A percentile compares a stretch with the other conserved stretches of the same genome.
phyloP scores from a whole-genome alignment of 257 asterid genomes.

The Thymus quinquecostatus region DNA sequence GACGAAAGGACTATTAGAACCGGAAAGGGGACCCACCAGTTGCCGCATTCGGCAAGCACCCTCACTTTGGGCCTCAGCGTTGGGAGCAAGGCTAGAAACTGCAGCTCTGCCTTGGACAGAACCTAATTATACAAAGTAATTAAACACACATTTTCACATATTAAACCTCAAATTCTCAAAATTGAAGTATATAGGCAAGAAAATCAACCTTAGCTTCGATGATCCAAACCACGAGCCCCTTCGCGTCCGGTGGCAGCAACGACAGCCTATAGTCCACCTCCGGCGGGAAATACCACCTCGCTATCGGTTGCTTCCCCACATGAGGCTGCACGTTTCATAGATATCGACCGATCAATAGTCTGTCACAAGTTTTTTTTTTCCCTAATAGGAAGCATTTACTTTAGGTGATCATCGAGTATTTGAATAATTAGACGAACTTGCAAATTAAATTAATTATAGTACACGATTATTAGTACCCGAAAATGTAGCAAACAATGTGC shows the following conservation, averaged over 20 bases:
- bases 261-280: constrained; percentile 93
- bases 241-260: constrained; percentile 73
- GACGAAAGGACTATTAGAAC: too few relatives aligned
- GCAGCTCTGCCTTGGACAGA: constrained; percentile 57
- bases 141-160: background rate
- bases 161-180: too few relatives aligned
- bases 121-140: constrained; percentile 42
- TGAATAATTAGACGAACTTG: too few relatives aligned
- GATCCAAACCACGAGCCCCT: constrained; percentile 78
- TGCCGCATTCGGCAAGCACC: constrained; percentile 90
- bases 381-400: background rate
- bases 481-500: too few relatives aligned
- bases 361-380: background rate
- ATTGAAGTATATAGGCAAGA: background rate
- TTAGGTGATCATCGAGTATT: background rate
- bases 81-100: constrained; percentile 74
- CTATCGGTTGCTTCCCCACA: constrained; percentile 87
- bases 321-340: constrained; percentile 55
- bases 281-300: constrained; percentile 93
- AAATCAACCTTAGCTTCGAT: constrained; percentile 74
- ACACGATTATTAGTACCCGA: too few relatives aligned
- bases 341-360: background rate
- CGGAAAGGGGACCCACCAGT: constrained; percentile 48
- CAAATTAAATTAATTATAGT: background rate
- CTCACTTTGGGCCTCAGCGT: constrained; percentile 72